Evolutionary conservation across 768 basidiomycete species (phyloP), one percentile per base, ranked within the genome.

Genomic region (Suillus sp.): DNA sequence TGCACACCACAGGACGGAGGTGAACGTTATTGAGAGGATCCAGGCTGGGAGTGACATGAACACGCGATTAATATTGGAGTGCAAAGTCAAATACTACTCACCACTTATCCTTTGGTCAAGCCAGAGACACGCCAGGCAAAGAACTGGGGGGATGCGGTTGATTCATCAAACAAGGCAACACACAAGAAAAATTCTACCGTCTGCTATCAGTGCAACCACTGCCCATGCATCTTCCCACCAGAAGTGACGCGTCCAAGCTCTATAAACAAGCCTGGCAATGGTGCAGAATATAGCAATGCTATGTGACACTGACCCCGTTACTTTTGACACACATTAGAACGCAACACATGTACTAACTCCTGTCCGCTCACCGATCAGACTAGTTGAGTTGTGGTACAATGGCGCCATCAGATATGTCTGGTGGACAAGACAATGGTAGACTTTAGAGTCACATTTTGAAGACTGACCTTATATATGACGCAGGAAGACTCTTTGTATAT

Each of bases 221-320:
- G 51, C 50, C 50, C 50, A 51, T 51, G 27, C 50, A 51, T 51
- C 50, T 51, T 51, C 50, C 50, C 50, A 51, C 60, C 51, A 51
- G 16, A 30, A 20, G 16, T 30, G 50, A 30, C 27, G 27, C 18
- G 18, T 51, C 50, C 50, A 51, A 1, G 4, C 18, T 20, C 50
- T 51, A 18, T 51, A 51, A 30, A 30, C 3, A 51, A 51, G 50
- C 27, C 50, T 51, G 4, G 8, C 16, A 10, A 51, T 30, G 27
- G 50, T 51, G 16, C 50, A 30, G 9, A 51, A 8, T 51, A 51
- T 51, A 30, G 50, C 50, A 51, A 51, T 30, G 18, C 25, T 9
- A 18, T 50, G 16, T 4, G 27, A 50, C 16, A 50, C 48, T 8
- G 4, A 50, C 48, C 16, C 48, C 18, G 3, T 27, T 16, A 50